A percentile compares a stretch with the other conserved stretches of the same genome.
Evolutionary conservation across 2,329 filamentous ascomycete species (phyloP).

Genomic region (Microcyclospora pomicola): DNA sequence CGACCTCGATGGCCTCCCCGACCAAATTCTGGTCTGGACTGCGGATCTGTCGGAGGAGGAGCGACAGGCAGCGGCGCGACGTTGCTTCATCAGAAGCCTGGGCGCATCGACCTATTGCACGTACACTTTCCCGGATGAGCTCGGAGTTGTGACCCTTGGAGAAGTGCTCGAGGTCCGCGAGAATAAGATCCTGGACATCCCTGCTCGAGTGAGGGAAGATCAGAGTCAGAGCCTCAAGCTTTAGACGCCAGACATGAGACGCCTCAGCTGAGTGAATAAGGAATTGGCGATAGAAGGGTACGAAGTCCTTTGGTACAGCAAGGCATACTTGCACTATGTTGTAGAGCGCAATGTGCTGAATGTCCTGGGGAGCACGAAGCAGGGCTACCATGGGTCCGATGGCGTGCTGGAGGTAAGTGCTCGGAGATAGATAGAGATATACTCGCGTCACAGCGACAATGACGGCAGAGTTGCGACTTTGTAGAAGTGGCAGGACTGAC

Average conservation of each 20-base stretch:
- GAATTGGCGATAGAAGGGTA: conserved; percentile 79
- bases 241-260: conserved; percentile 73
- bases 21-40: conserved; percentile 78
- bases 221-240: conserved; percentile 79
- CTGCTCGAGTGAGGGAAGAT: conserved; percentile 72
- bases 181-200: conserved; percentile 68
- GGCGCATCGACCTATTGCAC: conserved; percentile 86
- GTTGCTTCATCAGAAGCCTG: conserved; percentile 55
- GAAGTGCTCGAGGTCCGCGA: conserved; percentile 91
- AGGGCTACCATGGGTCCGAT: conserved; percentile 79
- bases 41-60: conserved; percentile 77
- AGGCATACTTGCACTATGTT: conserved; percentile 93
- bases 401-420: conserved; percentile 58
- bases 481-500: conserved; percentile 67
- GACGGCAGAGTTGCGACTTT: conserved; percentile 86
- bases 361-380: conserved; percentile 69
- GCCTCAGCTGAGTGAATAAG: conserved; percentile 68
- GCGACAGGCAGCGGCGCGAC: conserved; percentile 63
- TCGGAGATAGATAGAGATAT: conserved; percentile 71
- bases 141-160: conserved; percentile 59
- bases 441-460: conserved; percentile 75
- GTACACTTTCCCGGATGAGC: conserved; percentile 75
- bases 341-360: conserved; percentile 78
- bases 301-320: conserved; percentile 61
- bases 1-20: conserved; percentile 85